Base-by-base conservation (phyloP, 106 monocot genomes). In the Dioscorea zingiberensis region DNA sequence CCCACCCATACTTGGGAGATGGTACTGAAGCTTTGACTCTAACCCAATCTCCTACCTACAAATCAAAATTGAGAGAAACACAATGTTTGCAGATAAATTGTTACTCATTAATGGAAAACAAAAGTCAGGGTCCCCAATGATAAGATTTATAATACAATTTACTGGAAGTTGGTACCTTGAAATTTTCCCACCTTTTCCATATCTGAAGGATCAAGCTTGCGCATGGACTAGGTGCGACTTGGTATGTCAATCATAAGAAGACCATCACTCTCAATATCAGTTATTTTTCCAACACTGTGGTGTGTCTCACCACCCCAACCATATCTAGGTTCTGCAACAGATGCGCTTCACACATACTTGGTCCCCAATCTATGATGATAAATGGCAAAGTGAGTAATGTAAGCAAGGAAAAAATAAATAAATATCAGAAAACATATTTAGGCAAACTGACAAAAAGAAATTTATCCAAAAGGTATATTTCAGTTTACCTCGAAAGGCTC, bases 191-290 rank as follows among this genome's bases (percentile, higher is more conserved):
- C 93, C 74, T 89, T 98, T 74, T 98, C 93, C 93, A 98, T 89
- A 72, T 98, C 98, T 65, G 93, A 98, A 60, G 98, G 98, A 87
- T 98, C 98, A n/a, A 30, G 98, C 93, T 74, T 98, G 93, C 98
- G n/a, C 98, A 98, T 44, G 80, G 55, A 53, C 47, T 63, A 27
- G 82, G 67, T 25, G n/a, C 98, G 69, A 76, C 84, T 89, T 45
- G 93, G 86, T 73, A 98, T 93, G 25, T 93, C 89, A 59, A 98
- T 75, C 55, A 89, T 66, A 17, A 98, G 87, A 28, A 93, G 72
- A 27, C 93, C 89, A 69, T 98, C 84, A 78, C 66, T 76, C 71
- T 98, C 98, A 56, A 98, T 89, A 12, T 98, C 98, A 71, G 57
- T 75, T 78, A 98, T 87, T 78, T 84, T 93, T 57, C 98, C 98